phyloP scores from a whole-genome alignment of 2,329 filamentous ascomycete genomes.

The Phialocephala subalpina region DNA sequence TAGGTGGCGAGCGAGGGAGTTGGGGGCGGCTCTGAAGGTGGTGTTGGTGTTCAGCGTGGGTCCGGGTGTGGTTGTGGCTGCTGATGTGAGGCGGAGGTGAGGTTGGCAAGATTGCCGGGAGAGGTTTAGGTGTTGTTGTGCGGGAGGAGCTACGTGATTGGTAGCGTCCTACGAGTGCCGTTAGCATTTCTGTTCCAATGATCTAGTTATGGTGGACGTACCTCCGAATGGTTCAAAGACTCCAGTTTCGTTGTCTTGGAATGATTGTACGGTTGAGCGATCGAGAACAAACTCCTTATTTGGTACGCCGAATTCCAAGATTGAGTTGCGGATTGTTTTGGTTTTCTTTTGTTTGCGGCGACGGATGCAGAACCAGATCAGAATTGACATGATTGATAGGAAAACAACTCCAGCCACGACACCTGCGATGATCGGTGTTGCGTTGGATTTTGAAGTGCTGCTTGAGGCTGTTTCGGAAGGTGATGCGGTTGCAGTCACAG shows the following conservation, averaged over 20 bases:
- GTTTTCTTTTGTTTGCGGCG: conserved; percentile 24
- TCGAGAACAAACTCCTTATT: conserved; percentile 23
- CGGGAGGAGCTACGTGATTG: conserved; percentile 5
- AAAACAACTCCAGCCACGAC: conserved; percentile 28
- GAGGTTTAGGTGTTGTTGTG: not conserved
- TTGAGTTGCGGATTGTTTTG: conserved; percentile 10
- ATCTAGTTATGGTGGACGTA: conserved; percentile 32
- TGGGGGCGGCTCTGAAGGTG: not conserved
- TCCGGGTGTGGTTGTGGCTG: conserved; percentile 11
- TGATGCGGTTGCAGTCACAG: not conserved
- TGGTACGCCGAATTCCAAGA: conserved; percentile 14
- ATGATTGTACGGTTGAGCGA: not conserved
- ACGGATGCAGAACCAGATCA: conserved; percentile 34
- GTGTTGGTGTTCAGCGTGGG: conserved; percentile 3
- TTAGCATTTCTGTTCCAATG: not conserved
- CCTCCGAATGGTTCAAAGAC: conserved; percentile 56
- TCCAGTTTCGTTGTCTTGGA: conserved; percentile 38
- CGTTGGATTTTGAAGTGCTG: not conserved
- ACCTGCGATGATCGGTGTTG: conserved; percentile 35
- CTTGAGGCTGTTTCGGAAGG: not conserved
- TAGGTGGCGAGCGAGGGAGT: not conserved
- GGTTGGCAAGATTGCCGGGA: conserved; percentile 1
- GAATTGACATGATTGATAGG: conserved; percentile 26
- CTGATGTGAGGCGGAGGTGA: conserved; percentile 14
- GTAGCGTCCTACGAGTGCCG: conserved; percentile 19